Percentiles rank a stretch among this genome's conserved stretches.
phyloP scores from a whole-genome alignment of 148 eudicot genomes.

The Chenopodium quinoa region DNA sequence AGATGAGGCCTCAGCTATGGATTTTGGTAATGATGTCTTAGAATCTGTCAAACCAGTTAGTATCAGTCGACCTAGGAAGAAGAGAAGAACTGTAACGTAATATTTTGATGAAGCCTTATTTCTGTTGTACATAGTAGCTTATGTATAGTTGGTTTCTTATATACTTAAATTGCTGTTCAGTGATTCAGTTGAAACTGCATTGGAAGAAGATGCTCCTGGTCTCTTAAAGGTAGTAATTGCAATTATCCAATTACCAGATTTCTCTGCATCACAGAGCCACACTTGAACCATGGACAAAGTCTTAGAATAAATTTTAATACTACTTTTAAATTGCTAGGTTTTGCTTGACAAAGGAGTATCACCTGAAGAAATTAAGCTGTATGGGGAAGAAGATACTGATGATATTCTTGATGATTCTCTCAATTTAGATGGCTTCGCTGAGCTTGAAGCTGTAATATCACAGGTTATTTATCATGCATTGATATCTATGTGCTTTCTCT shows the following conservation, averaged over 20 bases:
- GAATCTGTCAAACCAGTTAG: slow-evolving; percentile 47
- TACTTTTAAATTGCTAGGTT: slow-evolving; percentile 41
- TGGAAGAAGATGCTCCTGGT: slow-evolving; percentile 98
- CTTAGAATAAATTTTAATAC: background rate
- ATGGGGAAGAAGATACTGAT: slow-evolving; percentile 63
- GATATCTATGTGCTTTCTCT: background rate
- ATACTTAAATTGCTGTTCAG: slow-evolving; percentile 42
- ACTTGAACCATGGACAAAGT: background rate
- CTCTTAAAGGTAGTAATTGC: slow-evolving; percentile 63
- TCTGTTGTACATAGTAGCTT: background rate
- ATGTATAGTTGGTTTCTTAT: slow-evolving; percentile 16
- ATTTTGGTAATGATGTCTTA: slow-evolving; percentile 31
- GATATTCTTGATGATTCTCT: slow-evolving; percentile 58
- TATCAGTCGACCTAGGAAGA: slow-evolving; percentile 57
- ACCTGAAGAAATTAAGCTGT: slow-evolving; percentile 75
- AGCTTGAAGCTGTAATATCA: slow-evolving; percentile 76
- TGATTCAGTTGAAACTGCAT: slow-evolving; percentile 75
- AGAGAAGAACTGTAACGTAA: slow-evolving; percentile 88
- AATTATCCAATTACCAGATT: background rate
- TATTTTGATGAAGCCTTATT: slow-evolving; percentile 17
- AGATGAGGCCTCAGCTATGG: slow-evolving; percentile 27
- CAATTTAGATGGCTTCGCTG: slow-evolving; percentile 61
- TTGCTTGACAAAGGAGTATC: slow-evolving; percentile 75
- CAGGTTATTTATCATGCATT: slow-evolving; percentile 46
- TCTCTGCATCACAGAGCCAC: background rate